phyloP scores from a whole-genome alignment of 192 early-diverging fungal genomes.

The Linnemannia schmuckeri region DNA sequence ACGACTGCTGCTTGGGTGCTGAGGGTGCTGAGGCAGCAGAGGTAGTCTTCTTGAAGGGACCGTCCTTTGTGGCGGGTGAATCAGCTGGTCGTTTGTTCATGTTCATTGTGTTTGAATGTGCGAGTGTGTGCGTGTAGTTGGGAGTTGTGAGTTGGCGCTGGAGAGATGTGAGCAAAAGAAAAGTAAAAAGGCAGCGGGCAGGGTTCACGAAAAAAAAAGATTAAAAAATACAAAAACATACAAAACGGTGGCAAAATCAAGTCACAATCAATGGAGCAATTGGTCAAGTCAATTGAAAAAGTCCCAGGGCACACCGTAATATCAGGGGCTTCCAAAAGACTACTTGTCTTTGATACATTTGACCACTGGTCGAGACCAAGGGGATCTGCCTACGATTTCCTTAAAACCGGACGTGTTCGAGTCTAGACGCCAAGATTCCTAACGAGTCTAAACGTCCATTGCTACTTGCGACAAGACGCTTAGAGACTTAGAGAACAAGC shows the following conservation, averaged over 20 bases:
- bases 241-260: background rate
- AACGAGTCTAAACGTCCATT: too few relatives aligned
- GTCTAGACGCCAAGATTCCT: too few relatives aligned
- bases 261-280: background rate
- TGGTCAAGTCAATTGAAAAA: background rate
- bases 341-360: too few relatives aligned
- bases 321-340: too few relatives aligned
- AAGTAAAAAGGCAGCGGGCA: background rate
- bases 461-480: too few relatives aligned
- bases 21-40: slow-evolving; percentile 5
- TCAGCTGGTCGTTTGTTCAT: slow-evolving; percentile 9
- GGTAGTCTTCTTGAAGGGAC: background rate
- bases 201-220: background rate
- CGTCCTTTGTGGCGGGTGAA: background rate
- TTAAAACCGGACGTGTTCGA: too few relatives aligned
- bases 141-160: background rate
- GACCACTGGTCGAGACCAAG: too few relatives aligned
- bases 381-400: too few relatives aligned
- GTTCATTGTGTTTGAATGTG: background rate
- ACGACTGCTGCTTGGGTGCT: slow-evolving; percentile 27
- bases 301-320: too few relatives aligned
- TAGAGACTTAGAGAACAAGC: too few relatives aligned
- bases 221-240: background rate
- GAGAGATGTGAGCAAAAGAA: background rate
- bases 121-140: background rate